A percentile compares a stretch with the other conserved stretches of the same genome.
Conservation (phyloP, 2,329 filamentous ascomycete genomes). For the Scedosporium apiospermum region DNA sequence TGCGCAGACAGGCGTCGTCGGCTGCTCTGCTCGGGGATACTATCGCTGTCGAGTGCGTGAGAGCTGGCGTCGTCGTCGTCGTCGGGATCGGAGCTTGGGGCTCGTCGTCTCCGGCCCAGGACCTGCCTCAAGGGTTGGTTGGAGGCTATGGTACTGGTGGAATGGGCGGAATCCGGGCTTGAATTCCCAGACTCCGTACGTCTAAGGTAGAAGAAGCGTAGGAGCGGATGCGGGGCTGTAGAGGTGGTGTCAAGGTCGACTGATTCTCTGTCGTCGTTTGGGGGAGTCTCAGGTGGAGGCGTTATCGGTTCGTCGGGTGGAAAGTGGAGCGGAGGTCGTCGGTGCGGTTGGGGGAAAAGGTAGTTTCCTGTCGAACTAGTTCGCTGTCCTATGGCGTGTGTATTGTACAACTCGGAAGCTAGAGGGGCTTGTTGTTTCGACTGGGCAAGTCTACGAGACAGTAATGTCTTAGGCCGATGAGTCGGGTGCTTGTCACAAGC, state of each 20-base stretch:
- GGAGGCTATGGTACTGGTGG: conserved; percentile 31
- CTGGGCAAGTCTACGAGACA: too few species aligned
- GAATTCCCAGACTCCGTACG: conserved; percentile 4
- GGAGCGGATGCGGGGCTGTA: background rate
- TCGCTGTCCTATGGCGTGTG: too few species aligned
- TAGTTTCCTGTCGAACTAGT: too few species aligned
- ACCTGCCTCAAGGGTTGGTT: conserved; percentile 26
- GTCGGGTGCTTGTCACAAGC: background rate
- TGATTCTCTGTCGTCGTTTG: background rate
- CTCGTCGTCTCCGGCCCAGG: conserved; percentile 41
- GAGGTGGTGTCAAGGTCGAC: background rate
- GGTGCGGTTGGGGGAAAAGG: too few species aligned
- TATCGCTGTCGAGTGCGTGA: background rate
- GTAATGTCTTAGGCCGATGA: background rate
- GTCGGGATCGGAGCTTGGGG: conserved; percentile 21
- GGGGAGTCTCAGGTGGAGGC: background rate
- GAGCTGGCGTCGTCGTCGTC: conserved; percentile 21
- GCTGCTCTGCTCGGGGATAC: background rate
- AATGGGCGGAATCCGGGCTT: conserved; percentile 3
- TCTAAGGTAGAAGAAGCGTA: background rate
- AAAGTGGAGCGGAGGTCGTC: too few species aligned
- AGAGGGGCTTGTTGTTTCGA: too few species aligned
- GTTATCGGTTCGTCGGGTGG: background rate
- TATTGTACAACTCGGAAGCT: too few species aligned
- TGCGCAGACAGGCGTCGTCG: conserved; percentile 2